Evolutionary conservation across 225 moss, liverwort and hornwort genomes (phyloP).

Genomic region (Pseudisothecium myosuroides): DNA sequence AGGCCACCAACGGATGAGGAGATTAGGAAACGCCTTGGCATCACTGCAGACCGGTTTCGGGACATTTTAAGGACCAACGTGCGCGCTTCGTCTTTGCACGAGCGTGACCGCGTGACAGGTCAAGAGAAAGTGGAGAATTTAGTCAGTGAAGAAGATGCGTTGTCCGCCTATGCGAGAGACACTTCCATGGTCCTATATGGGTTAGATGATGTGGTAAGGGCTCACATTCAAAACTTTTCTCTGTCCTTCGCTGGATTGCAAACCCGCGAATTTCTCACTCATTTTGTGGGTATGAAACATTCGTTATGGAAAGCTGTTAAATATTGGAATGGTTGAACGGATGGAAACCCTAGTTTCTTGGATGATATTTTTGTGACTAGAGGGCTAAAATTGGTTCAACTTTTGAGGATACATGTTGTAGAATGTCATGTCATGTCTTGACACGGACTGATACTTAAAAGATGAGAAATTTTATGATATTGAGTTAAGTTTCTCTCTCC

Average conservation of each 20-base stretch:
- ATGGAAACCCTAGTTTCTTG: background rate
- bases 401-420: background rate
- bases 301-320: background rate
- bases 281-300: background rate
- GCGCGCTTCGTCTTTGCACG: conserved; percentile 47
- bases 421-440: background rate
- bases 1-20: conserved; percentile 67
- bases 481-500: background rate
- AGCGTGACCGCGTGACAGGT: conserved; percentile 47
- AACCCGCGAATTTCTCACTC: background rate
- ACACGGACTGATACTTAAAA: background rate
- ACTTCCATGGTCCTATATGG: conserved; percentile 39
- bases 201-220: conserved; percentile 67
- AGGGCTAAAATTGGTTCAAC: background rate
- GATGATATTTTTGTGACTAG: background rate
- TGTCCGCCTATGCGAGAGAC: background rate
- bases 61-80: conserved; percentile 62
- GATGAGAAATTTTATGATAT: background rate
- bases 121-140: conserved; percentile 57
- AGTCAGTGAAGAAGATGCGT: conserved; percentile 17
- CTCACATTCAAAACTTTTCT: too few relatives aligned
- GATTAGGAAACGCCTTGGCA: conserved; percentile 47
- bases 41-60: conserved; percentile 53
- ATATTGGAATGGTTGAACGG: too few relatives aligned
- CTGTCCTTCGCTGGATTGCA: background rate